phyloP scores from a whole-genome alignment of 1,284 basidiomycete genomes.

The Cryptococcus floricola region DNA sequence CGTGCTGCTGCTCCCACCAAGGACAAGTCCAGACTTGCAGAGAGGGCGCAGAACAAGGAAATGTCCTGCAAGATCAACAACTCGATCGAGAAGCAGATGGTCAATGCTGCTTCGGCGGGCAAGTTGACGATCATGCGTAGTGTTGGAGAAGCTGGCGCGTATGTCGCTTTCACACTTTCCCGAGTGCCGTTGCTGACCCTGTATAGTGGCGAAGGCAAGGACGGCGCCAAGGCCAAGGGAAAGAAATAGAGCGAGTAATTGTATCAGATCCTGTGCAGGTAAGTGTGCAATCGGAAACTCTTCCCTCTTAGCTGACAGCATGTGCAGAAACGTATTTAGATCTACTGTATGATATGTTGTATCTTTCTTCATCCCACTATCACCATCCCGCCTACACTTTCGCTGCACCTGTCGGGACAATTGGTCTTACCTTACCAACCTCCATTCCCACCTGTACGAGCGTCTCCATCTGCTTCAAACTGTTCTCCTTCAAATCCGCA shows the following conservation, averaged over 20 bases:
- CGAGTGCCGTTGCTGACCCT: neutral
- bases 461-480: conserved; percentile 63
- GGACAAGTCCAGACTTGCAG: conserved; percentile 30
- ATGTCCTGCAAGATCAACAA: conserved; percentile 82
- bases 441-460: conserved; percentile 61
- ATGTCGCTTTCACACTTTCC: conserved; percentile 7
- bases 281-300: neutral
- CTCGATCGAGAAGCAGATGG: conserved; percentile 84
- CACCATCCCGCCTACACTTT: neutral
- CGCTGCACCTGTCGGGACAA: neutral
- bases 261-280: neutral
- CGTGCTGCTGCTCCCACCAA: conserved; percentile 40
- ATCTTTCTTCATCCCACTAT: neutral
- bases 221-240: conserved; percentile 23
- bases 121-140: conserved; percentile 83
- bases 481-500: conserved; percentile 62
- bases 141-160: conserved; percentile 35
- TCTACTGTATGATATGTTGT: conserved; percentile 12
- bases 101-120: conserved; percentile 69
- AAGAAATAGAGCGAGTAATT: conserved; percentile 11
- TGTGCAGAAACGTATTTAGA: neutral
- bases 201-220: conserved; percentile 19
- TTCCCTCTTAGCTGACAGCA: neutral
- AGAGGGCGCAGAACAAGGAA: conserved; percentile 43
- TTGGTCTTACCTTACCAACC: conserved; percentile 33